A percentile compares a stretch with the other conserved stretches of the same genome.
These are phyloP conservation scores for Aspergillus sp. DNA, from an alignment of 2,329 filamentous ascomycete species.

Conservation along the genomic window DNA sequence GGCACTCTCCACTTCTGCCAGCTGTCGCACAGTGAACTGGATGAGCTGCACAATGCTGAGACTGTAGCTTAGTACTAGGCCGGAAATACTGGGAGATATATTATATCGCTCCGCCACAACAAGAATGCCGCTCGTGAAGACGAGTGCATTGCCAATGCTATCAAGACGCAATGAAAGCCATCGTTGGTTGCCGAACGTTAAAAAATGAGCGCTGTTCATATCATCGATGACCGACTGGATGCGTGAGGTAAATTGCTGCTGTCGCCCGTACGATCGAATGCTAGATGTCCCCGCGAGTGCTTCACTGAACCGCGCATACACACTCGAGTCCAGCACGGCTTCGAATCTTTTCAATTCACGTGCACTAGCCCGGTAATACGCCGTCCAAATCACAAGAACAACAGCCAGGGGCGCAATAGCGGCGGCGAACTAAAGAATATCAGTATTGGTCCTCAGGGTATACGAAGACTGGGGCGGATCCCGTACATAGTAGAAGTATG, in stretches of 20 bases:
- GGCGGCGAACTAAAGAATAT: slow-evolving; percentile 57
- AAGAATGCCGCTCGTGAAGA: slow-evolving; percentile 84
- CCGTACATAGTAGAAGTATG: slow-evolving; percentile 76
- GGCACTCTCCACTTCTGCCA: slow-evolving; percentile 94
- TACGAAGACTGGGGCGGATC: not conserved
- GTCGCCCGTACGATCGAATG: slow-evolving; percentile 84
- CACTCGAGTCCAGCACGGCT: slow-evolving; percentile 77
- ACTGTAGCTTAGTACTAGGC: slow-evolving; percentile 89
- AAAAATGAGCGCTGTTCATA: slow-evolving; percentile 91
- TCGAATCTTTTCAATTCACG: slow-evolving; percentile 95
- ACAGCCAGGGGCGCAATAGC: slow-evolving; percentile 67
- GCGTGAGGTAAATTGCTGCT: slow-evolving; percentile 68
- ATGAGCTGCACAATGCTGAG: slow-evolving; percentile 69
- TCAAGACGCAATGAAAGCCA: slow-evolving; percentile 88
- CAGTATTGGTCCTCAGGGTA: not conserved
- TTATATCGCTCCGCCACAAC: slow-evolving; percentile 88
- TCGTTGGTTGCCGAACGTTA: slow-evolving; percentile 92
- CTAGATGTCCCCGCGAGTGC: slow-evolving; percentile 74
- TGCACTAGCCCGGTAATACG: slow-evolving; percentile 87
- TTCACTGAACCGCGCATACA: slow-evolving; percentile 90
- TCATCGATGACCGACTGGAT: slow-evolving; percentile 75
- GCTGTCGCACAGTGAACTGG: slow-evolving; percentile 91
- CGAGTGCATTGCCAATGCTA: slow-evolving; percentile 75
- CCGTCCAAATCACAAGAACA: slow-evolving; percentile 76
- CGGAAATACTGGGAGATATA: slow-evolving; percentile 78